A percentile compares a stretch with the other conserved stretches of the same genome.
These are phyloP conservation scores for Solanum lycopersicoides DNA, from an alignment of 257 asterid species.

Conservation along the genomic window DNA sequence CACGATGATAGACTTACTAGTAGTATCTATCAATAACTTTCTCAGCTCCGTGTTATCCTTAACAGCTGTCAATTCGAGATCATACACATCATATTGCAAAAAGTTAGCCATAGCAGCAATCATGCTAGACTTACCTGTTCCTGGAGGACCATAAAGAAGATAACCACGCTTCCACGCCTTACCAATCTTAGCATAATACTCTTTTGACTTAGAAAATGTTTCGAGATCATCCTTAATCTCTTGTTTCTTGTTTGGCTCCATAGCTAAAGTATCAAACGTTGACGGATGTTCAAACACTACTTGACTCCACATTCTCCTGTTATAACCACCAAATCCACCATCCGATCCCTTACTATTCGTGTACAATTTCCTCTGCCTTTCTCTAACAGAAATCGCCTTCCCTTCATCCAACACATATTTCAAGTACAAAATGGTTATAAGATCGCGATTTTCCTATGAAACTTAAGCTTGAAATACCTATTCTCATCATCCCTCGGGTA, in stretches of 20 bases:
- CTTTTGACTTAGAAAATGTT: neutral
- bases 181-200: neutral
- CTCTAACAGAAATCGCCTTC: neutral
- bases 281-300: neutral
- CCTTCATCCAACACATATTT: neutral
- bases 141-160: neutral
- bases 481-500: neutral
- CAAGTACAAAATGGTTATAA: neutral
- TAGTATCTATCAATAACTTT: neutral
- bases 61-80: neutral
- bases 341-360: neutral
- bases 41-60: neutral
- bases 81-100: neutral
- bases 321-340: neutral
- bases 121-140: neutral
- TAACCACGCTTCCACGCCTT: neutral
- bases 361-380: neutral
- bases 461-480: neutral
- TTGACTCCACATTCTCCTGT: neutral
- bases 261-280: neutral
- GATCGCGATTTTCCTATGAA: neutral
- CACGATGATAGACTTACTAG: neutral
- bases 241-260: neutral
- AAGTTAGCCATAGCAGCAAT: neutral
- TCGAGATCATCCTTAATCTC: neutral